Conservation (phyloP, 2,329 filamentous ascomycete genomes). For the Lasiodiplodia hormozganensis region DNA sequence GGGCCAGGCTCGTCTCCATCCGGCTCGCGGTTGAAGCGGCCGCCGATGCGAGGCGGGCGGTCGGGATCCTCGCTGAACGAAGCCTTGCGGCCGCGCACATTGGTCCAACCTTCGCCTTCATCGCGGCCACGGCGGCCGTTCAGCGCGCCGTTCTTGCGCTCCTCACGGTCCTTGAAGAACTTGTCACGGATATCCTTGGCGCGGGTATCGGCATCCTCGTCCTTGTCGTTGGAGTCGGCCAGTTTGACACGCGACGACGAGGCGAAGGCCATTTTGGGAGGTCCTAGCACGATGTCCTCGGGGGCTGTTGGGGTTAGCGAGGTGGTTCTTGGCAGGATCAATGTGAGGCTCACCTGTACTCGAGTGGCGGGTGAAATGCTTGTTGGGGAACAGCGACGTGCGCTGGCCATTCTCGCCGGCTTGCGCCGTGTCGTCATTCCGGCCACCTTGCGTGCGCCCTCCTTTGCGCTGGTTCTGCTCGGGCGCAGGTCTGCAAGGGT, state of each 20-base stretch:
- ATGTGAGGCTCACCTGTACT: constrained; percentile 50
- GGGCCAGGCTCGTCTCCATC: constrained; percentile 57
- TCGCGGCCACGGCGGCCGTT: constrained; percentile 51
- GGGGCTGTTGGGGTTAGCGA: constrained; percentile 57
- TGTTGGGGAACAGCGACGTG: constrained; percentile 51
- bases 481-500: constrained; percentile 17
- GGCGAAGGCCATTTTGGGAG: constrained; percentile 81
- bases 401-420: constrained; percentile 36
- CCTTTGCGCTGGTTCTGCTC: constrained; percentile 38
- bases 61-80: constrained; percentile 76
- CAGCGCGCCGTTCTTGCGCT: constrained; percentile 41
- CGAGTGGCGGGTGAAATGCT: constrained; percentile 56
- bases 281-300: constrained; percentile 86
- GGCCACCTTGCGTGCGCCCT: constrained; percentile 36
- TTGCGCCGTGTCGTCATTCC: constrained; percentile 31
- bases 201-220: constrained; percentile 46
- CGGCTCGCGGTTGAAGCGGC: constrained; percentile 54
- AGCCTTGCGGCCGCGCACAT: constrained; percentile 71
- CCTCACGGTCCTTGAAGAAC: constrained; percentile 52
- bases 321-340: background rate
- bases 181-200: constrained; percentile 43
- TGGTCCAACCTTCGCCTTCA: constrained; percentile 77
- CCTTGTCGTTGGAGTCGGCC: constrained; percentile 42
- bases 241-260: constrained; percentile 69
- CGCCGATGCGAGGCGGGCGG: constrained; percentile 66